Conservation (phyloP, 106 monocot genomes). For the Acorus calamus region DNA sequence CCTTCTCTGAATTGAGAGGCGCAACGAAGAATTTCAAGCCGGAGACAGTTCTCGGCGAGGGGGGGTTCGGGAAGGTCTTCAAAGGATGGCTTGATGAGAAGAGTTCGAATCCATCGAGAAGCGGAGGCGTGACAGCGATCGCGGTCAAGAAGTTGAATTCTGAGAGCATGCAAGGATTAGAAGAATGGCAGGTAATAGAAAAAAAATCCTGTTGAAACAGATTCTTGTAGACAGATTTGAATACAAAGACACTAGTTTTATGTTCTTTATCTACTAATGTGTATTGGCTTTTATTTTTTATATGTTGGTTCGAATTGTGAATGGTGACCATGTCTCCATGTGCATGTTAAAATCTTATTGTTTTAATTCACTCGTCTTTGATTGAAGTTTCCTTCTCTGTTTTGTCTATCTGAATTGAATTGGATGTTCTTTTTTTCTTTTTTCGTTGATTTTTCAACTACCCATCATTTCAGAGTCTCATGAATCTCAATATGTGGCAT, state of each 20-base stretch:
- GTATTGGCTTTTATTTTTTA: neutral
- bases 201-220: no score
- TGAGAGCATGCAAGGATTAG: conserved; percentile 52
- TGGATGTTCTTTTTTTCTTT: no score
- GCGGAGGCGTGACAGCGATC: conserved; percentile 30
- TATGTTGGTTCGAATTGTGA: neutral
- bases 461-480: no score
- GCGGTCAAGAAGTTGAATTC: conserved; percentile 59
- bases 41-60: conserved; percentile 44
- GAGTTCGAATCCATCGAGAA: conserved; percentile 33
- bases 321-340: neutral
- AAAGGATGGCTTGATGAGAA: conserved; percentile 64
- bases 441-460: no score
- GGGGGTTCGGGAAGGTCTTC: conserved; percentile 54
- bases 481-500: no score
- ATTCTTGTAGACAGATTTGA: no score
- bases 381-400: no score
- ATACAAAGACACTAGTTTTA: no score
- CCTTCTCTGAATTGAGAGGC: conserved; percentile 30
- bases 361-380: neutral
- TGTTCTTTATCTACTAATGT: neutral
- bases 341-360: neutral
- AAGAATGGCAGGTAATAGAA: conserved; percentile 43
- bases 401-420: no score
- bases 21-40: conserved; percentile 47